Evolutionary conservation across 805 yeast species (phyloP), one percentile per base, ranked within the genome.

Genomic region (Pichia sporocuriosa): DNA sequence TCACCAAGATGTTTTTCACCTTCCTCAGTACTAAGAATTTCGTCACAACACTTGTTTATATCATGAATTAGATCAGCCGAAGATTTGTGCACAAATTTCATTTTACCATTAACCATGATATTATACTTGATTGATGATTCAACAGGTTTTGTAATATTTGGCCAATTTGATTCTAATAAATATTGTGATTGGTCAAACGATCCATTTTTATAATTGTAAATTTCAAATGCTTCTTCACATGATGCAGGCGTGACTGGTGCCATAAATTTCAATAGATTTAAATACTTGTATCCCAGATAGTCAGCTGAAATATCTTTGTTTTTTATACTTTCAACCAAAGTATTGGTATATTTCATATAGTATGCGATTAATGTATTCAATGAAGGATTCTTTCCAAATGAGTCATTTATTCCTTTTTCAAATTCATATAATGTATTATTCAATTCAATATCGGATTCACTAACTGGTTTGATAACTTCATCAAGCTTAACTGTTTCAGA

Each of bases 301-400:
- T 39, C 30, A 2, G 24, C n/a, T 6, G 45, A 27, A 25, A 43
- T 42, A 3, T 40, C 30, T 35, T 74, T 70, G 43, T 73, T 48
- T 10, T 75, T 51, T n/a, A 85, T 45, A 0, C 62, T 63, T 32
- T 63, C 58, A 9, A 76, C 62, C 15, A 84, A 51, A 2, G 67
- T 50, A 51, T 79, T 75, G 10, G 94, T 82, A 37, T 81, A 59
- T 55, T 88, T 93, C 96, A 88, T 90, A 54, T 78, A 83, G 56
- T 88, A 94, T 0, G 97, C 85, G 20, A 93, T 75, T 2, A 87
- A 79, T 0, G 96, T 89, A 59, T 93, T 90, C 57, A 90, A 66
- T 0, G 88, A 70, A 22, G 83, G 62, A 0, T 75, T 71, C 1
- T 62, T 66, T 19, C 68, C 75, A 42, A 85, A 74, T 0, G 96